Evolutionary conservation across 2,329 filamentous ascomycete genomes (phyloP).

Genomic region (Phyllosticta paracitricarpa): DNA sequence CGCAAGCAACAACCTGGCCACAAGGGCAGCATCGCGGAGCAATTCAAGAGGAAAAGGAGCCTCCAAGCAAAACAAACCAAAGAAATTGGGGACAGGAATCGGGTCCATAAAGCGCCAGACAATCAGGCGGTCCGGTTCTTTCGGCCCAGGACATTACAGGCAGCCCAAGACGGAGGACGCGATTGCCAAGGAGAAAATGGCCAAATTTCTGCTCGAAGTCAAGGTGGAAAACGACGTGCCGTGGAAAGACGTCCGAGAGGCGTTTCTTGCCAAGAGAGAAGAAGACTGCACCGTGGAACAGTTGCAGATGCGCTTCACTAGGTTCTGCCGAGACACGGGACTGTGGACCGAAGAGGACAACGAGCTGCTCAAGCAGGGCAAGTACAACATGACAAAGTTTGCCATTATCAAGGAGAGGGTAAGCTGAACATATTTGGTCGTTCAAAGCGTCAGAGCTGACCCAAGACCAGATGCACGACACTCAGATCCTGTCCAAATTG

Average conservation of each 20-base stretch:
- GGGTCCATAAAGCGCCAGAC: constrained; percentile 30
- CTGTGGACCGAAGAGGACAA: constrained; percentile 43
- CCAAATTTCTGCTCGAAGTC: constrained; percentile 36
- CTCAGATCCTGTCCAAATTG: neutral
- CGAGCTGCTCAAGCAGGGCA: constrained; percentile 40
- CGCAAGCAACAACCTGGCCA: constrained; percentile 27
- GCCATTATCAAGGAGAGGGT: constrained; percentile 45
- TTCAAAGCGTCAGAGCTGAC: neutral
- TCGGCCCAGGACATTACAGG: constrained; percentile 20
- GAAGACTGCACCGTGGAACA: constrained; percentile 42
- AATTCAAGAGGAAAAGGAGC: constrained; percentile 26
- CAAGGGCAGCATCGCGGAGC: constrained; percentile 36
- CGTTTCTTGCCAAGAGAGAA: constrained; percentile 39
- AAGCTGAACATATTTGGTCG: neutral
- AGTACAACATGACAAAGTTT: constrained; percentile 44
- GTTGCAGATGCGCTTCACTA: constrained; percentile 45
- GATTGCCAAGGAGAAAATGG: constrained; percentile 38
- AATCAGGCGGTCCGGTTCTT: constrained; percentile 23
- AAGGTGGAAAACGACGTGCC: constrained; percentile 44
- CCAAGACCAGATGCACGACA: neutral
- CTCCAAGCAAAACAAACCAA: constrained; percentile 26
- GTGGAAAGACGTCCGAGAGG: constrained; percentile 45
- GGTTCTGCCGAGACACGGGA: constrained; percentile 40
- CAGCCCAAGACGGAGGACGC: constrained; percentile 23
- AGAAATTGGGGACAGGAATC: constrained; percentile 11